These are phyloP conservation scores for Gyrodon lividus DNA, from an alignment of 768 basidiomycete species.

Conservation along the genomic window DNA sequence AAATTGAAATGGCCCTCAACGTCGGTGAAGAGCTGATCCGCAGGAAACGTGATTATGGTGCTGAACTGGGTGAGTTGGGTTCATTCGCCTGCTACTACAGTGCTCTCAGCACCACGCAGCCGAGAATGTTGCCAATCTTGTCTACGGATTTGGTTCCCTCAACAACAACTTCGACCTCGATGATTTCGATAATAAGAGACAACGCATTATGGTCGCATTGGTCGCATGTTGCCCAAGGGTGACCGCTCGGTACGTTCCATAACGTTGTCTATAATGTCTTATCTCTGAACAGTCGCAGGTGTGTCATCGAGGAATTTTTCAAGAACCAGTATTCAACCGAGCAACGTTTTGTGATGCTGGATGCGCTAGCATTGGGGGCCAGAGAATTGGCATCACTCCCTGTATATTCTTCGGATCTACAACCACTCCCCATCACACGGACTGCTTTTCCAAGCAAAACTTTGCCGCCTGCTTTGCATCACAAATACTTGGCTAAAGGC, in stretches of 20 bases:
- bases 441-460: constrained; percentile 79
- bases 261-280: not conserved
- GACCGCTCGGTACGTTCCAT: constrained; percentile 68
- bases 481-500: constrained; percentile 52
- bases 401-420: constrained; percentile 27
- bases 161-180: constrained; percentile 86
- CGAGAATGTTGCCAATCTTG: constrained; percentile 86
- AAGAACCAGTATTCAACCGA: constrained; percentile 86
- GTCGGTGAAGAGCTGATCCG: constrained; percentile 82
- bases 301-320: constrained; percentile 91
- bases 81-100: not conserved
- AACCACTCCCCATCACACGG: constrained; percentile 30
- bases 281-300: constrained; percentile 41
- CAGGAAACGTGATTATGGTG: constrained; percentile 80
- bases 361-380: constrained; percentile 82
- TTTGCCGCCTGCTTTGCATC: constrained; percentile 71
- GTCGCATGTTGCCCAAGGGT: constrained; percentile 75
- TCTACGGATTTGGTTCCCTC: constrained; percentile 67
- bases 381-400: constrained; percentile 69
- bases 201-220: constrained; percentile 75
- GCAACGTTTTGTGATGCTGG: constrained; percentile 83
- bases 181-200: constrained; percentile 72
- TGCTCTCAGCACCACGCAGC: constrained; percentile 44
- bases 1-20: constrained; percentile 75
- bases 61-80: constrained; percentile 67